Base-by-base conservation (phyloP, 192 early-diverging fungal species). In the Helicostylum pulchrum region DNA sequence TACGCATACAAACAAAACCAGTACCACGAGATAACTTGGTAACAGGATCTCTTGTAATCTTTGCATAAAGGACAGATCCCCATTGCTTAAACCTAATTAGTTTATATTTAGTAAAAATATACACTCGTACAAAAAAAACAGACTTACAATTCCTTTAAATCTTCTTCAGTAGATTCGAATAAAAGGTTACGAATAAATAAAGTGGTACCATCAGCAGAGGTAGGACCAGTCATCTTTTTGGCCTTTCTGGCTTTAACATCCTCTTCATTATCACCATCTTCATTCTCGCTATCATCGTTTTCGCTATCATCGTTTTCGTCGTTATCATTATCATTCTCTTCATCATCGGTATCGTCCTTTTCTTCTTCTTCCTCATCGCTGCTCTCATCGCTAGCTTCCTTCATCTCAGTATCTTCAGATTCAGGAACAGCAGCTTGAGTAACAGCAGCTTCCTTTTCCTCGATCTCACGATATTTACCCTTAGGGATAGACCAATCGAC, bases 131-230 rank as follows among this genome's bases (percentile, higher is more conserved):
- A 32, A 19, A 67, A 26, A 26, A 26, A 26, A 26, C 0, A 26
- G 26, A 26, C 72, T 68, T 72, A 79, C 72, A 78, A 61, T 31
- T 76, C 70, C 36, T 72, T 81, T 15, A 98, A 75, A 34, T 87
- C 87, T 49, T 90, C 88, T 70, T 96, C 87, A 12, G 88, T 88
- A 3, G 92, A 91, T 23, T 98, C 96, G 68, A 95, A 98, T 42
- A 87, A 83, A 71, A 98, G 70, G 76, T 98, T 98, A 48, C 94
- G 85, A 59, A 98, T 84, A 77, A 98, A 98, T 42, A 98, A 85
- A 15, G 95, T 97, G 42, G 87, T 88, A 23, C 87, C 83, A 45
- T 83, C 79, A n/a, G 79, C 73, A 39, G 71, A 64, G 12, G 70
- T 64, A 31, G 81, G 77, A 20, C 76, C 58, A 23, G 58, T 65